Evolutionary conservation across 2,329 filamentous ascomycete species (phyloP).

Genomic region (Fusarium avenaceum): DNA sequence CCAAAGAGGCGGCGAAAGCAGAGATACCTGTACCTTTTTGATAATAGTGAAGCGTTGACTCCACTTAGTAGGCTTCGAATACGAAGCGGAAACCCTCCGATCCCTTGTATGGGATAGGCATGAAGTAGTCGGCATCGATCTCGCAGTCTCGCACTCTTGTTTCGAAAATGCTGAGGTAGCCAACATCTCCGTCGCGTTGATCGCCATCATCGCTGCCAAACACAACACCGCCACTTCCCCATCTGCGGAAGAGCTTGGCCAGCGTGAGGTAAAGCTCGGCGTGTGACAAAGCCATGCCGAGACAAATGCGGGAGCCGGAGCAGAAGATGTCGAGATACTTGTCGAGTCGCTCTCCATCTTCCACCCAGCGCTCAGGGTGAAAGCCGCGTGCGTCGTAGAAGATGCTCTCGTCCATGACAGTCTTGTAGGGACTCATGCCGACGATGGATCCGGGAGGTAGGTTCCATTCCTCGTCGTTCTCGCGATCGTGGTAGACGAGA

Average conservation of each 20-base stretch:
- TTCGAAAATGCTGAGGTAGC: slow-evolving; percentile 54
- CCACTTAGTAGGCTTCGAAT: slow-evolving; percentile 48
- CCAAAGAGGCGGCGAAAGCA: slow-evolving; percentile 19
- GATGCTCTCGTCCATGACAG: slow-evolving; percentile 53
- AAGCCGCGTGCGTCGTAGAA: slow-evolving; percentile 53
- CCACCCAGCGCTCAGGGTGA: slow-evolving; percentile 55
- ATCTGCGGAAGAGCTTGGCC: slow-evolving; percentile 56
- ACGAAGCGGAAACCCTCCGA: slow-evolving; percentile 54
- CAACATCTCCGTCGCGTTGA: slow-evolving; percentile 52
- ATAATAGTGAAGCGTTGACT: slow-evolving; percentile 23
- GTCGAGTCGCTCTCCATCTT: slow-evolving; percentile 52
- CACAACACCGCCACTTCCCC: slow-evolving; percentile 54
- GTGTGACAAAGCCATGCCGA: slow-evolving; percentile 56
- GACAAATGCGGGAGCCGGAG: slow-evolving; percentile 53
- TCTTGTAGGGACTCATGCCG: slow-evolving; percentile 56
- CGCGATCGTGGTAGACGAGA: slow-evolving; percentile 49
- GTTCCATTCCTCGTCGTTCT: slow-evolving; percentile 47
- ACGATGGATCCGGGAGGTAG: slow-evolving; percentile 54
- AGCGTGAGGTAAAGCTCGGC: slow-evolving; percentile 57
- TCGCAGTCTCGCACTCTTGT: slow-evolving; percentile 54
- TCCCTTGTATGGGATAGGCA: slow-evolving; percentile 57
- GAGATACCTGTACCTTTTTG: slow-evolving; percentile 24
- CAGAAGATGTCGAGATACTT: slow-evolving; percentile 54
- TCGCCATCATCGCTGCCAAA: slow-evolving; percentile 52
- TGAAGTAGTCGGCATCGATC: slow-evolving; percentile 57